Percentiles rank a stretch among this genome's conserved stretches.
Evolutionary conservation across 2,329 filamentous ascomycete species (phyloP).

Genomic region (Hypoxylon sp.): DNA sequence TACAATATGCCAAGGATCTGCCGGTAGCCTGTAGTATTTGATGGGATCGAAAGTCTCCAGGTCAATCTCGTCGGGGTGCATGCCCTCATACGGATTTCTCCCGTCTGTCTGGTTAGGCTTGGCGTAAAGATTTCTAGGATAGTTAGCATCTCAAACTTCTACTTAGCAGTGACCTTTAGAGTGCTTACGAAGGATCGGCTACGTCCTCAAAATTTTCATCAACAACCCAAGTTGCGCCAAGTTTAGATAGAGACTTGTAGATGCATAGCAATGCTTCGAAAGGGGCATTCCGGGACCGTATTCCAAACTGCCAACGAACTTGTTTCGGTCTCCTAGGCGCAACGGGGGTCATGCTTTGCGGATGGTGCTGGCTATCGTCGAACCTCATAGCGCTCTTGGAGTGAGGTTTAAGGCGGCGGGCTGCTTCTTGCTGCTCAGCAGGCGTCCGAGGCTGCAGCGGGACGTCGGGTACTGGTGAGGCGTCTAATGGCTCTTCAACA

Average conservation of each 20-base stretch:
- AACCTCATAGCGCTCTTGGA: constrained; percentile 74
- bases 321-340: constrained; percentile 77
- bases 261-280: constrained; percentile 95
- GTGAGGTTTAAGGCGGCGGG: constrained; percentile 84
- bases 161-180: not conserved
- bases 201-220: constrained; percentile 66
- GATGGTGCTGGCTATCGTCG: constrained; percentile 68
- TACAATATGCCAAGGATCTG: constrained; percentile 93
- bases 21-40: constrained; percentile 82
- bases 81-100: constrained; percentile 43
- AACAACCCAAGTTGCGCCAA: constrained; percentile 87
- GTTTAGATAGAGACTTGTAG: constrained; percentile 87
- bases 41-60: constrained; percentile 58
- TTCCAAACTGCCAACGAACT: constrained; percentile 97
- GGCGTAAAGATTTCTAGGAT: constrained; percentile 32
- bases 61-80: constrained; percentile 44
- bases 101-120: constrained; percentile 13
- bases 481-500: constrained; percentile 54
- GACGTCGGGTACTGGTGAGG: constrained; percentile 59
- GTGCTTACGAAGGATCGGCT: constrained; percentile 51
- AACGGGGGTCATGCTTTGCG: constrained; percentile 70
- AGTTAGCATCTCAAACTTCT: constrained; percentile 15
- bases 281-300: constrained; percentile 90
- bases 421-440: constrained; percentile 83
- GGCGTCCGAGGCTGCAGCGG: constrained; percentile 63